phyloP scores from a whole-genome alignment of 129 eudicot genomes.

The Flaveria linearis region DNA sequence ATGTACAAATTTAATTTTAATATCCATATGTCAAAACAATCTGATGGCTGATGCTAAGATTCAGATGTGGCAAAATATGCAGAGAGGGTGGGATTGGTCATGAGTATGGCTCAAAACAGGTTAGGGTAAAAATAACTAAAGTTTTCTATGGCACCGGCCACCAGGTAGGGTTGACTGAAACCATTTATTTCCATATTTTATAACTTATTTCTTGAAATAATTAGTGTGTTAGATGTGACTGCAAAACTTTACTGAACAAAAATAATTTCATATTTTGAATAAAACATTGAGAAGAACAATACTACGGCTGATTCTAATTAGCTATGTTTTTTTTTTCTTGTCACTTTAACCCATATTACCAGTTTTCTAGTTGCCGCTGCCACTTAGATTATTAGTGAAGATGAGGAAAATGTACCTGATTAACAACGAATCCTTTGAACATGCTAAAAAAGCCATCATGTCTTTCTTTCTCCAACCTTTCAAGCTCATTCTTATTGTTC shows the following conservation, averaged over 20 bases:
- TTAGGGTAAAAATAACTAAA: background rate
- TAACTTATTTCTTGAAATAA: background rate
- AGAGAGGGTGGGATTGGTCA: background rate
- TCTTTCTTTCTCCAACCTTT: conserved; percentile 75
- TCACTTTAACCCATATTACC: background rate
- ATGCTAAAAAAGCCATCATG: conserved; percentile 77
- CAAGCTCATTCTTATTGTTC: conserved; percentile 78
- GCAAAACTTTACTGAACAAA: background rate
- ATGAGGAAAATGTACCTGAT: background rate
- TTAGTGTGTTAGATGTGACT: background rate
- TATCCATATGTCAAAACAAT: background rate
- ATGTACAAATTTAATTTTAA: background rate
- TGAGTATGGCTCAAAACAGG: background rate
- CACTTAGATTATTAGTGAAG: background rate
- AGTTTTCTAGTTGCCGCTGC: background rate
- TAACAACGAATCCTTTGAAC: conserved; percentile 89
- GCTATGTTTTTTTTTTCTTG: background rate
- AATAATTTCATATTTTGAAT: background rate
- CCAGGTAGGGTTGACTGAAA: background rate
- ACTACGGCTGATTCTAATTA: background rate
- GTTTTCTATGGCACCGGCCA: background rate
- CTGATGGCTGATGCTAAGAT: background rate
- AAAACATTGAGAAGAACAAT: background rate
- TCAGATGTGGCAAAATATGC: background rate
- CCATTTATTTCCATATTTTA: background rate